Evolutionary conservation across 768 basidiomycete genomes (phyloP), one percentile per base, ranked within the genome.

Genomic region (Inosperma sp.): DNA sequence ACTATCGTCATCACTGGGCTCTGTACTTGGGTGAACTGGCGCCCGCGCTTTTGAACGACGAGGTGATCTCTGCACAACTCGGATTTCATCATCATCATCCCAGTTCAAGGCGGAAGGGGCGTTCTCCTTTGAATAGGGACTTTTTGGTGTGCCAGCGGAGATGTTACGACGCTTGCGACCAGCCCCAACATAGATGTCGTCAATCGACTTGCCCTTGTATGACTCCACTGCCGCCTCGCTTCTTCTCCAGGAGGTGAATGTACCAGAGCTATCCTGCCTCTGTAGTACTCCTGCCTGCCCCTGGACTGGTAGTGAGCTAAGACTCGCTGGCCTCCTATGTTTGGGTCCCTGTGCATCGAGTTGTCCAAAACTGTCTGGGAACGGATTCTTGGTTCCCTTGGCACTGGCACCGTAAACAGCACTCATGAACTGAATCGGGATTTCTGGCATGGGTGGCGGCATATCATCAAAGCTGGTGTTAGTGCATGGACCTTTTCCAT

Each of bases 401-500:
- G 45, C 25, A n/a, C 21, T n/a, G 40, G 54, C 14, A 39, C 56
- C 49, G 48, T 54, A 13, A 14, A 29, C 34, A 2, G 36, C 27
- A 9, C 60, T 51, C 7, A 59, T 30, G 27, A 66, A 70, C n/a
- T 65, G 64, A 7, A 60, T 56, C 54, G 61, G 74, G 37, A 65
- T 60, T 49, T 64, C 68, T 13, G 63, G 71, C 2, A 67, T 65
- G 29, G 63, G 71, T 22, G 58, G 72, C n/a, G 59, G 68, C 3
- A 50, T 62, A 5, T 68, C 65, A 27, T 27, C 40, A 30, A n/a
- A n/a, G 17, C 59, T 35, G 17, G 52, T 54, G 2, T 55, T 56
- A 26, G 50, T 56, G 46, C 61, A 59, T 29, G 59, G 58, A 44
- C 62, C 64, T 17, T 59, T 59, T 12, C 43, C 25, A 46, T 62